Conservation (phyloP, 2,329 filamentous ascomycete genomes). For the Didymella segeticola region DNA sequence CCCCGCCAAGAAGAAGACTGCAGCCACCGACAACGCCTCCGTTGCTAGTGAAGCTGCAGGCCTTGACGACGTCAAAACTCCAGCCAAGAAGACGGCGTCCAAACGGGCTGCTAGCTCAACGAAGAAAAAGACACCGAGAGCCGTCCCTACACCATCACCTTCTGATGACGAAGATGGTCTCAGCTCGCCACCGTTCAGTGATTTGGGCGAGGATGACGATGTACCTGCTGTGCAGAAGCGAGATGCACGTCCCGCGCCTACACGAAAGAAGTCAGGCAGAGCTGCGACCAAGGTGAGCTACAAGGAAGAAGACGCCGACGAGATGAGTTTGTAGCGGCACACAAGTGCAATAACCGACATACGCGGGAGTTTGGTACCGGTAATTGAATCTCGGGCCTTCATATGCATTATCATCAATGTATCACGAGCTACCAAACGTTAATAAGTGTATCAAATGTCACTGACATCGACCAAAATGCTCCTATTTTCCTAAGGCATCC, state of each 20-base stretch:
- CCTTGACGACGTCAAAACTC: slow-evolving; percentile 44
- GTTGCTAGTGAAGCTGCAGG: slow-evolving; percentile 35
- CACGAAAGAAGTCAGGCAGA: slow-evolving; percentile 39
- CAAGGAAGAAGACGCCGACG: slow-evolving; percentile 44
- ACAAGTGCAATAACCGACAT: slow-evolving; percentile 4
- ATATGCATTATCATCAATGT: slow-evolving; percentile 1
- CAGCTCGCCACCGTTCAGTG: slow-evolving; percentile 49
- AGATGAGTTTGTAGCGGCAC: slow-evolving; percentile 28
- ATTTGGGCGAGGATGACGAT: slow-evolving; percentile 45
- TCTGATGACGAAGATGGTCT: slow-evolving; percentile 45
- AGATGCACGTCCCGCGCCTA: slow-evolving; percentile 30
- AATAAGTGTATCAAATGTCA: slow-evolving; percentile 8
- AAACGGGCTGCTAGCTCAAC: slow-evolving; percentile 38
- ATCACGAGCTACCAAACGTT: slow-evolving; percentile 1
- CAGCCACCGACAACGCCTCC: slow-evolving; percentile 30
- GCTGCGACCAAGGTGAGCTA: slow-evolving; percentile 40
- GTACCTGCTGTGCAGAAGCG: slow-evolving; percentile 32
- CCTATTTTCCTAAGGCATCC: slow-evolving; percentile 15
- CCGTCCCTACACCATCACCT: slow-evolving; percentile 52
- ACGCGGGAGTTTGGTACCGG: background rate
- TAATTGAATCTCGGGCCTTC: slow-evolving; percentile 11
- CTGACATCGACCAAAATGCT: slow-evolving; percentile 10
- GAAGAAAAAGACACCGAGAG: slow-evolving; percentile 49
- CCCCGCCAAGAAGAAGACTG: slow-evolving; percentile 40
- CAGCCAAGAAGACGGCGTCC: slow-evolving; percentile 46